Percentiles rank a stretch among this genome's conserved stretches.
These are phyloP conservation scores for Salix viminalis DNA, from an alignment of 345 rosid species.

Conservation along the genomic window DNA sequence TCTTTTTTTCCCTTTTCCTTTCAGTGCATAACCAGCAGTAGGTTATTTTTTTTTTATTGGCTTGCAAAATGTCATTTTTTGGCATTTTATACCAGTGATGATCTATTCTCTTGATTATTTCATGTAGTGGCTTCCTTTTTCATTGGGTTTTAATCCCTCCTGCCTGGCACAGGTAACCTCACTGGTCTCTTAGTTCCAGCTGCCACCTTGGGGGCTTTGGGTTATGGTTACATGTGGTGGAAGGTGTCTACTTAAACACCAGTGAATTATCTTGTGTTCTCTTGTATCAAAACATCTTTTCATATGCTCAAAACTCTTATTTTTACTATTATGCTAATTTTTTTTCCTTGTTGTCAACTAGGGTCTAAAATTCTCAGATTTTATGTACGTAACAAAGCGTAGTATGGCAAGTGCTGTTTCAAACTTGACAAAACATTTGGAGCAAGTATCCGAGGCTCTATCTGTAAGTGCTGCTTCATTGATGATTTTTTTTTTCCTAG, in stretches of 20 bases:
- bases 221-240: slow-evolving; percentile 99
- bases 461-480: slow-evolving; percentile 42
- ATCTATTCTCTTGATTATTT: neutral
- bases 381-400: slow-evolving; percentile 82
- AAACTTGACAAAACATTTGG: slow-evolving; percentile 80
- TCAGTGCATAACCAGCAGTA: neutral
- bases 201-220: slow-evolving; percentile 78
- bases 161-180: slow-evolving; percentile 45
- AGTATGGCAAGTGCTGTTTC: slow-evolving; percentile 74
- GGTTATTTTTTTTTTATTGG: neutral
- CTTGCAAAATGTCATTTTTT: neutral
- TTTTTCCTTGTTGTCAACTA: slow-evolving; percentile 21
- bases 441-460: slow-evolving; percentile 68
- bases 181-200: slow-evolving; percentile 62
- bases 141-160: neutral
- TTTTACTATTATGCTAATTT: slow-evolving; percentile 6
- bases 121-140: neutral
- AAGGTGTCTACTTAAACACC: slow-evolving; percentile 48
- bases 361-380: slow-evolving; percentile 87
- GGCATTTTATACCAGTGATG: neutral
- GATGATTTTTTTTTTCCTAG: neutral
- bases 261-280: neutral
- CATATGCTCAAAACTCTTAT: neutral
- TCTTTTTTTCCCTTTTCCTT: neutral
- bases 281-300: neutral